Evolutionary conservation across 2,329 filamentous ascomycete genomes (phyloP).

Genomic region (Pestalotiopsis sp.): DNA sequence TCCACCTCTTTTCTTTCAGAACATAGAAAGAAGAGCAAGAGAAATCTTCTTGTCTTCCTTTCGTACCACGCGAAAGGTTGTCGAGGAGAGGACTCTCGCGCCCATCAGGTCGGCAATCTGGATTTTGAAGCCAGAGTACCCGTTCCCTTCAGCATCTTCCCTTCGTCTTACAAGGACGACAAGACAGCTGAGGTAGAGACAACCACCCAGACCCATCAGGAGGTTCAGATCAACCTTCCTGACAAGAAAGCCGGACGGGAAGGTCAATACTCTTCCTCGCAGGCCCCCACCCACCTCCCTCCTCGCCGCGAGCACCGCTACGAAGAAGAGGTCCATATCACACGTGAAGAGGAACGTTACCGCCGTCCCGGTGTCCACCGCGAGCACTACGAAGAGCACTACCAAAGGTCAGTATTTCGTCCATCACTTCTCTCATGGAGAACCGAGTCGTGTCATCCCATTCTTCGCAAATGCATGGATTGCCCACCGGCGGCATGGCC

Average conservation of each 20-base stretch:
- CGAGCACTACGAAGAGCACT: conserved; percentile 51
- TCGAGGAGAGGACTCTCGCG: conserved; percentile 48
- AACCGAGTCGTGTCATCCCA: neutral
- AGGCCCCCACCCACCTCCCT: conserved; percentile 59
- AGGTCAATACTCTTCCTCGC: conserved; percentile 81
- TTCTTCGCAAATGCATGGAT: neutral
- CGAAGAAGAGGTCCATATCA: conserved; percentile 84
- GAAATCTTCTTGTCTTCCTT: conserved; percentile 69
- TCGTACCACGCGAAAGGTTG: conserved; percentile 49
- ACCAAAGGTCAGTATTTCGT: conserved; percentile 52
- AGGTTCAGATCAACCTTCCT: conserved; percentile 81
- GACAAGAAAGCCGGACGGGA: conserved; percentile 90
- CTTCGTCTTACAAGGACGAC: conserved; percentile 87
- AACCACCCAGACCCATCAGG: conserved; percentile 75
- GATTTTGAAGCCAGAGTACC: conserved; percentile 99
- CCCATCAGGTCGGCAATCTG: conserved; percentile 86
- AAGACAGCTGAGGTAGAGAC: conserved; percentile 52
- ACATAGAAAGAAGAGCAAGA: conserved; percentile 64
- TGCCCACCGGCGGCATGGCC: neutral
- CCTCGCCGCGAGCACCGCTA: conserved; percentile 65
- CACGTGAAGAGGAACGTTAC: conserved; percentile 77
- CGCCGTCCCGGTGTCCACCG: conserved; percentile 69
- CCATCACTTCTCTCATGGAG: conserved; percentile 7
- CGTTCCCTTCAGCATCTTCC: conserved; percentile 99
- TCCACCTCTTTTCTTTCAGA: conserved; percentile 43